A percentile compares a stretch with the other conserved stretches of the same genome.
phyloP scores from a whole-genome alignment of 192 early-diverging fungal genomes.

The Linnemannia schmuckeri region DNA sequence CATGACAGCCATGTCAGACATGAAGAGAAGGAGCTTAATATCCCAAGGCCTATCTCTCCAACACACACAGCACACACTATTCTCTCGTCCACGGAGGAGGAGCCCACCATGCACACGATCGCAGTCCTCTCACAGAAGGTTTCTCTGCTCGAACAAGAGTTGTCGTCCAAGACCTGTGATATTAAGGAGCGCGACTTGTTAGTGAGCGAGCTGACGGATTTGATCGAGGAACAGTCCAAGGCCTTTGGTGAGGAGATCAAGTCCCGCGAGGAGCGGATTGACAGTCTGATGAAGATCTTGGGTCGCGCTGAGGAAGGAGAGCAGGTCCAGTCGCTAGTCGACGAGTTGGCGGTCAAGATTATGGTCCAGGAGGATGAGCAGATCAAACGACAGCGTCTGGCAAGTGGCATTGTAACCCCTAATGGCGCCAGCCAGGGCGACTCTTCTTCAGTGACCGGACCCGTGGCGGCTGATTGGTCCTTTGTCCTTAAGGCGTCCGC shows the following conservation, averaged over 20 bases:
- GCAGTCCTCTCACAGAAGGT: conserved; percentile 50
- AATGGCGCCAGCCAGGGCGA: not conserved
- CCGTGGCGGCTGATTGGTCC: conserved; percentile 22
- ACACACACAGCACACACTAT: conserved; percentile 22
- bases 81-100: conserved; percentile 33
- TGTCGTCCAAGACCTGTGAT: conserved; percentile 45
- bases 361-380: conserved; percentile 40
- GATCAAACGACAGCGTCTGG: conserved; percentile 21
- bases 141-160: conserved; percentile 41
- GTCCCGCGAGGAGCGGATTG: conserved; percentile 37
- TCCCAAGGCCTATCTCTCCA: conserved; percentile 32
- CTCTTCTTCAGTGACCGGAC: not conserved
- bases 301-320: conserved; percentile 32
- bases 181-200: conserved; percentile 48
- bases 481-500: conserved; percentile 24
- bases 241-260: conserved; percentile 33
- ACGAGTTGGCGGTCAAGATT: conserved; percentile 41
- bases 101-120: conserved; percentile 41
- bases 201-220: conserved; percentile 39
- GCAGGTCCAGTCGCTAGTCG: conserved; percentile 31
- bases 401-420: conserved; percentile 14
- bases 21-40: conserved; percentile 6
- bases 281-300: conserved; percentile 26
- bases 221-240: conserved; percentile 43
- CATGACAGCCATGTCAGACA: not conserved